These are phyloP conservation scores for Hysterangium stoloniferum DNA, from an alignment of 768 basidiomycete genomes.

Conservation along the genomic window DNA sequence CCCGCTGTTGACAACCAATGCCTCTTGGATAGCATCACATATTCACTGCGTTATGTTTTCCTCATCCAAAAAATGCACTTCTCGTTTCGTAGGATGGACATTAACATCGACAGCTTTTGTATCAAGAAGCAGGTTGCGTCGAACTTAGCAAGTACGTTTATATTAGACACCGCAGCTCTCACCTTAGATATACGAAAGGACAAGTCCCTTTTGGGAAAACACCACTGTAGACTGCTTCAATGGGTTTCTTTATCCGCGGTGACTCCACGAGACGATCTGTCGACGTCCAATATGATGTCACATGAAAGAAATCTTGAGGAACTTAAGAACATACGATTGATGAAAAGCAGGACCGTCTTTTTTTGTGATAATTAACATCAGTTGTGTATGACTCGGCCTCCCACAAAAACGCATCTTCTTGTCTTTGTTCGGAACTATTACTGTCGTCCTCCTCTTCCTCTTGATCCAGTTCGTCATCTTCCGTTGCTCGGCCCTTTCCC, in stretches of 20 bases:
- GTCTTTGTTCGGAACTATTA: too few species aligned
- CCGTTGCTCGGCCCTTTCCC: too few species aligned
- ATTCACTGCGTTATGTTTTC: conserved; percentile 76
- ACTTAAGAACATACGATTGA: too few species aligned
- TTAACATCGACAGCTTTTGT: conserved; percentile 92
- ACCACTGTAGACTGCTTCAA: conserved; percentile 78
- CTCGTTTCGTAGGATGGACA: conserved; percentile 95
- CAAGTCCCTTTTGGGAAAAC: conserved; percentile 86
- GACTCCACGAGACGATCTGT: conserved; percentile 94
- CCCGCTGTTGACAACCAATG: conserved; percentile 42
- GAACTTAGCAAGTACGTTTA: neutral
- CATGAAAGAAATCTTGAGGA: too few species aligned
- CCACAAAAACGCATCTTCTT: too few species aligned
- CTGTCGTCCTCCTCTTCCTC: too few species aligned
- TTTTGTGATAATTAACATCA: too few species aligned
- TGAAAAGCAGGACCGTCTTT: too few species aligned
- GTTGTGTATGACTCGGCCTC: too few species aligned
- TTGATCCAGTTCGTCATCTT: too few species aligned
- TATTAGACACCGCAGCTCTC: conserved; percentile 14
- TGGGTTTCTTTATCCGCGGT: conserved; percentile 71
- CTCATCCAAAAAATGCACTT: conserved; percentile 91
- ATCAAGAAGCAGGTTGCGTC: conserved; percentile 76
- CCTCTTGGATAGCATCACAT: conserved; percentile 60
- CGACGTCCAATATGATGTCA: neutral
- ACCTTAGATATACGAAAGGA: conserved; percentile 95